These are phyloP conservation scores for Talaromyces funiculosus DNA, from an alignment of 2,329 filamentous ascomycete species.

Conservation along the genomic window DNA sequence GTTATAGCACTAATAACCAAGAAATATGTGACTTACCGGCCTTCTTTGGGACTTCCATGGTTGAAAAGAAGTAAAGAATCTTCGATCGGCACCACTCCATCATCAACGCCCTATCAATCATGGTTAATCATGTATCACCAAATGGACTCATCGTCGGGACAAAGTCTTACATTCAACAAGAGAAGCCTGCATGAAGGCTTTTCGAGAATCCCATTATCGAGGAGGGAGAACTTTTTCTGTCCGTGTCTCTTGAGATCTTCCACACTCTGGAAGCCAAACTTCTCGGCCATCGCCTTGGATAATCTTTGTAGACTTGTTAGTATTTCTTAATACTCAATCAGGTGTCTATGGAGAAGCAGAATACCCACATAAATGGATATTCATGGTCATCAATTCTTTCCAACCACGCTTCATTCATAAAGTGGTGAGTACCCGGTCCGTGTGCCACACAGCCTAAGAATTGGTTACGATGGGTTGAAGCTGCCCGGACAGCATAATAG, in stretches of 20 bases:
- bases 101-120: constrained; percentile 50
- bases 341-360: not conserved
- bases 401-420: constrained; percentile 57
- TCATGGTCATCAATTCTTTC: constrained; percentile 59
- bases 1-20: not conserved
- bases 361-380: constrained; percentile 54
- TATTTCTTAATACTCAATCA: not conserved
- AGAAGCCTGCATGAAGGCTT: constrained; percentile 53
- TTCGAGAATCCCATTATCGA: constrained; percentile 55
- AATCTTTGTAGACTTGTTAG: constrained; percentile 32
- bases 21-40: constrained; percentile 36
- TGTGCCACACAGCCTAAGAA: constrained; percentile 57
- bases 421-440: constrained; percentile 59
- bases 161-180: constrained; percentile 51
- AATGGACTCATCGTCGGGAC: not conserved
- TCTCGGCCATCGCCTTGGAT: constrained; percentile 52
- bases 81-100: constrained; percentile 64
- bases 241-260: constrained; percentile 52
- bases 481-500: constrained; percentile 63
- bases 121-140: not conserved
- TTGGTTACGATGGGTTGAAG: constrained; percentile 56
- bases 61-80: constrained; percentile 61
- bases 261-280: constrained; percentile 56
- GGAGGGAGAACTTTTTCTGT: constrained; percentile 58
- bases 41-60: constrained; percentile 61